Percentiles rank a stretch among this genome's conserved stretches.
Conservation (phyloP, 2,329 filamentous ascomycete species). For the Talaromyces sp. region DNA sequence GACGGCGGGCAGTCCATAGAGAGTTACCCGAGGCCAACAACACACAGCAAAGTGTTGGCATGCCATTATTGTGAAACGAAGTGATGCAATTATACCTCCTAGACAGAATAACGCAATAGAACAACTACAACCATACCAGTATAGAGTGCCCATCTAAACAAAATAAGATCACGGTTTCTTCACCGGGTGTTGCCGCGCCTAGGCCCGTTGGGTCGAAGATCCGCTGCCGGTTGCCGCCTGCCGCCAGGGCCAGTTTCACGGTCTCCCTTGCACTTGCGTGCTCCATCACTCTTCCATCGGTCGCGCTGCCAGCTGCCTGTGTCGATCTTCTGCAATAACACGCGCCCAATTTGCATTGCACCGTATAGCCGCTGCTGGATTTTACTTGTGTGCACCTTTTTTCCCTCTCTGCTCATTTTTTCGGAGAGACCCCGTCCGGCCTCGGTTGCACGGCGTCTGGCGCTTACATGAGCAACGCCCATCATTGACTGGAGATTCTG, state of each 20-base stretch:
- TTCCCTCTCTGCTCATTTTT: not conserved
- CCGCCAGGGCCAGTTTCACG: constrained; percentile 8
- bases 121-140: not conserved
- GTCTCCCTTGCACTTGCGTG: not conserved
- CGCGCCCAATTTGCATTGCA: not conserved
- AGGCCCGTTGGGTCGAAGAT: constrained; percentile 8
- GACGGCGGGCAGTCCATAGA: not conserved
- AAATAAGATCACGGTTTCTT: not conserved
- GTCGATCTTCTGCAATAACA: not conserved
- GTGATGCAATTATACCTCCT: too few species aligned
- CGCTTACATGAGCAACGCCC: not conserved
- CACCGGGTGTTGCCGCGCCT: constrained; percentile 11
- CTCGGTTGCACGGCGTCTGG: not conserved
- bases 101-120: not conserved
- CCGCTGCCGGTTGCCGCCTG: constrained; percentile 1
- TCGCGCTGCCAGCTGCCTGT: not conserved
- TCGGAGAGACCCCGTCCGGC: not conserved
- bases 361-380: not conserved
- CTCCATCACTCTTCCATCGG: not conserved
- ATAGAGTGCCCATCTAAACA: not conserved
- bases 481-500: not conserved
- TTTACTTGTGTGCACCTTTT: not conserved
- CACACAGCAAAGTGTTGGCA: not conserved
- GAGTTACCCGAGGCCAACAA: not conserved
- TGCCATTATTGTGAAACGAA: not conserved